Conservation (phyloP, 2,329 filamentous ascomycete species). For the Penicillium sp. region DNA sequence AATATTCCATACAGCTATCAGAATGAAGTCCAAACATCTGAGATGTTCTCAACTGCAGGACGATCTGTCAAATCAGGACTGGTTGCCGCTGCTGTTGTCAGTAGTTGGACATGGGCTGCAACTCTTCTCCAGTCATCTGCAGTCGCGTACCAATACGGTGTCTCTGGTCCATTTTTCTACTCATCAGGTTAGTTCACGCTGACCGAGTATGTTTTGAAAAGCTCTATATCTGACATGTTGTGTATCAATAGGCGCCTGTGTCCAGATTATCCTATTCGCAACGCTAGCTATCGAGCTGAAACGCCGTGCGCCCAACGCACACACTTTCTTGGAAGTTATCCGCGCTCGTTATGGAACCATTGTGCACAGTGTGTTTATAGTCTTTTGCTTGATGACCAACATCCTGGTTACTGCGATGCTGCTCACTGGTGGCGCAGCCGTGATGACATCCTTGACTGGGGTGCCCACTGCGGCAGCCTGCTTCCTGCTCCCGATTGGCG, state of each 20-base stretch:
- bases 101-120: slow-evolving; percentile 90
- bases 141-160: slow-evolving; percentile 77
- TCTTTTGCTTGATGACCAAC: slow-evolving; percentile 80
- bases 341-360: slow-evolving; percentile 71
- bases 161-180: slow-evolving; percentile 65
- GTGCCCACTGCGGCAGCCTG: slow-evolving; percentile 77
- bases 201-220: background rate
- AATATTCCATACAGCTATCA: slow-evolving; percentile 52
- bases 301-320: slow-evolving; percentile 79
- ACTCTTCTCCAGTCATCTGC: slow-evolving; percentile 74
- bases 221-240: slow-evolving; percentile 55
- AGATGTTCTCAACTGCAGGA: slow-evolving; percentile 89
- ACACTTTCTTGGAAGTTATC: slow-evolving; percentile 80
- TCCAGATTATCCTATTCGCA: slow-evolving; percentile 85
- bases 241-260: slow-evolving; percentile 58
- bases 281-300: slow-evolving; percentile 89
- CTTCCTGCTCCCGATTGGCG: slow-evolving; percentile 76
- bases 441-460: slow-evolving; percentile 68
- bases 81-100: slow-evolving; percentile 85
- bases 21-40: slow-evolving; percentile 76
- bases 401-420: slow-evolving; percentile 87
- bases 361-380: slow-evolving; percentile 75
- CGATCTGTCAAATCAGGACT: slow-evolving; percentile 85
- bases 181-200: slow-evolving; percentile 55
- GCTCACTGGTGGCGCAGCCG: slow-evolving; percentile 77